Evolutionary conservation across 2,329 filamentous ascomycete genomes (phyloP).

Genomic region (Ascochyta lentis): DNA sequence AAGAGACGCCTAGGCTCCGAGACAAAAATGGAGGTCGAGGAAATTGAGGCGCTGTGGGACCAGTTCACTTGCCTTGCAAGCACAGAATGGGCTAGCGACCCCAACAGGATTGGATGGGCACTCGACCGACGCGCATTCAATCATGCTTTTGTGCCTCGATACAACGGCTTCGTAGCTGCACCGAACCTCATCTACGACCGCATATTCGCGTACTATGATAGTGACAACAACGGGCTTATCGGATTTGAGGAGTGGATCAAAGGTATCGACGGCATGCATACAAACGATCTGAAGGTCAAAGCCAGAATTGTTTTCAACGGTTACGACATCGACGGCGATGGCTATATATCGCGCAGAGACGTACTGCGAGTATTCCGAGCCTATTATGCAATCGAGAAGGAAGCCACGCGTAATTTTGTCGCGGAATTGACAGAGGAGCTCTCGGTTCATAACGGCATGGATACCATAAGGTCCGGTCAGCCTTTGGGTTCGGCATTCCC

Average conservation of each 20-base stretch:
- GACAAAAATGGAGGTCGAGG: slow-evolving; percentile 72
- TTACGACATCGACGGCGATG: slow-evolving; percentile 90
- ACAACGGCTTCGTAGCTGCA: slow-evolving; percentile 75
- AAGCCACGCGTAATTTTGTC: slow-evolving; percentile 83
- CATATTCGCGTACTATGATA: slow-evolving; percentile 96
- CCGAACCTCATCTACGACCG: slow-evolving; percentile 94
- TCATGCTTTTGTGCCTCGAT: slow-evolving; percentile 85
- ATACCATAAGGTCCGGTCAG: slow-evolving; percentile 53
- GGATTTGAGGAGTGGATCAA: slow-evolving; percentile 91
- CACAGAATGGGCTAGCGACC: slow-evolving; percentile 81
- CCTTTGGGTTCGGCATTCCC: slow-evolving; percentile 56
- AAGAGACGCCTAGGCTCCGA: slow-evolving; percentile 65
- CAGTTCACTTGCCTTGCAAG: slow-evolving; percentile 96
- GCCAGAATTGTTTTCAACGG: slow-evolving; percentile 74
- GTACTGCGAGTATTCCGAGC: slow-evolving; percentile 91
- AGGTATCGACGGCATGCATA: slow-evolving; percentile 72
- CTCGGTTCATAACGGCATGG: slow-evolving; percentile 60
- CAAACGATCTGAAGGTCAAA: slow-evolving; percentile 56
- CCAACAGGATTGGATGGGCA: slow-evolving; percentile 76
- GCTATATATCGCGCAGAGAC: slow-evolving; percentile 83
- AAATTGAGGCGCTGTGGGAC: slow-evolving; percentile 93
- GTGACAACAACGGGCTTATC: slow-evolving; percentile 85
- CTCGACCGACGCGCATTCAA: slow-evolving; percentile 95
- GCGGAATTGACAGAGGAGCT: slow-evolving; percentile 79
- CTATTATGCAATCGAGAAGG: slow-evolving; percentile 88